These are phyloP conservation scores for Fusarium fujikuroi DNA, from an alignment of 2,329 filamentous ascomycete species.

Conservation along the genomic window DNA sequence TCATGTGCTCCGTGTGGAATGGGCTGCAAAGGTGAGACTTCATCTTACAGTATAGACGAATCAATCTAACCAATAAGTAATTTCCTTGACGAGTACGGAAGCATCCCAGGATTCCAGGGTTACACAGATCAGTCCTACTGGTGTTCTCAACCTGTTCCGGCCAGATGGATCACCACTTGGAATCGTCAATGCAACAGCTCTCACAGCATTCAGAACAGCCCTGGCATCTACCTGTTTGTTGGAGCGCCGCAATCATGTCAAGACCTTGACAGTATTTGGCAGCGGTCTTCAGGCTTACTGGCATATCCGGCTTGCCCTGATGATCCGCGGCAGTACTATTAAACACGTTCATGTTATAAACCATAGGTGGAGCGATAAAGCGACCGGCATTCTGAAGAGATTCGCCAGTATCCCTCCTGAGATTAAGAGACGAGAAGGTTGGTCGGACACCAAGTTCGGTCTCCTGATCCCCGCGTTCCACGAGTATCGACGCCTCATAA, in stretches of 20 bases:
- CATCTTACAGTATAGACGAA: not conserved
- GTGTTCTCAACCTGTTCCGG: constrained; percentile 75
- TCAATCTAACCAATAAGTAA: constrained; percentile 57
- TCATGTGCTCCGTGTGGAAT: constrained; percentile 71
- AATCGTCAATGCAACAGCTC: constrained; percentile 76
- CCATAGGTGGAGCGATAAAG: constrained; percentile 71
- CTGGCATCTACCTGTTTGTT: constrained; percentile 76
- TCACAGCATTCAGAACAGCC: constrained; percentile 85
- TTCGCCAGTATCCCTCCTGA: constrained; percentile 57
- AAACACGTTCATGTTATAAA: constrained; percentile 87
- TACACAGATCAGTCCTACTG: constrained; percentile 63
- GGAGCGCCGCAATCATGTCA: constrained; percentile 72
- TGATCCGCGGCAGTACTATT: constrained; percentile 76
- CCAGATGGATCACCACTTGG: constrained; percentile 71
- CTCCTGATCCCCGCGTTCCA: constrained; percentile 75
- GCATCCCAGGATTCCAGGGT: constrained; percentile 43
- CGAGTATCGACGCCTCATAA: constrained; percentile 73
- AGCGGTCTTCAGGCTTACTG: constrained; percentile 92
- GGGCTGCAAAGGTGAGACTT: constrained; percentile 70
- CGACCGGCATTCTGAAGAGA: constrained; percentile 60
- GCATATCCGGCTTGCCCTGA: constrained; percentile 87
- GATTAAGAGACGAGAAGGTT: constrained; percentile 68
- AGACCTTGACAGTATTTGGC: constrained; percentile 85
- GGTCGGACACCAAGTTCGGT: constrained; percentile 73
- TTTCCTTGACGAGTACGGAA: constrained; percentile 66